Evolutionary conservation across 2,329 filamentous ascomycete species (phyloP), one percentile per base, ranked within the genome.

Genomic region (Botrytis elliptica): DNA sequence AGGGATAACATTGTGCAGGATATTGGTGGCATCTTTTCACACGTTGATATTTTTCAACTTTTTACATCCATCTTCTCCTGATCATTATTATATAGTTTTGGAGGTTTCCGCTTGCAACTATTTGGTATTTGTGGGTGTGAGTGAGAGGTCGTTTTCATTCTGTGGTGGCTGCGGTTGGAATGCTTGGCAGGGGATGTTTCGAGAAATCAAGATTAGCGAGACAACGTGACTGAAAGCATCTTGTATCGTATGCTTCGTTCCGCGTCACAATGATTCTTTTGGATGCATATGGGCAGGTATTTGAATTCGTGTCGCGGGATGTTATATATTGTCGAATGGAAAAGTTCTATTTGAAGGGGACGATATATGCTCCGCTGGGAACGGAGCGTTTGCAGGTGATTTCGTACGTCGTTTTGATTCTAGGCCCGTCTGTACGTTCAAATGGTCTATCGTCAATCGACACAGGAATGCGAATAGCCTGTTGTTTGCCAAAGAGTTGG

Each of bases 391-490:
- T 18, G 9, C 0, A 9, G 7, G 52, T 18, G 2, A 9, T 18
- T 18, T 29, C 9, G 25, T 14, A 29, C n/a, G 14, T 29, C 14
- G 25, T 29, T 16, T 29, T 29, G 7, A 18, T 18, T 29, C 14
- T 57, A 6, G n/a, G n/a, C n/a, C 6, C n/a, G 29, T 16, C 52
- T 55, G 52, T 18, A 18, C 0, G 3, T 29, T 33, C 3, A 8
- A 57, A 29, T 9, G 6, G 16, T 52, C 5, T 25, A 55, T 55
- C 1, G 6, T 7, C 52, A 29, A 18, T 55, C 12, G 14, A 18
- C 0, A 1, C 3, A 18, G 5, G n/a, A 1, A 55, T 55, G 3
- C 14, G 3, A 16, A 9, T 18, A 29, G n/a, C 3, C n/a, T 14
- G 3, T 29, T 6, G 3, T 14, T 55, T 57, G 52, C 14, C 52